These are phyloP conservation scores for Orbilia quercus DNA, from an alignment of 2,329 filamentous ascomycete genomes.

Conservation along the genomic window DNA sequence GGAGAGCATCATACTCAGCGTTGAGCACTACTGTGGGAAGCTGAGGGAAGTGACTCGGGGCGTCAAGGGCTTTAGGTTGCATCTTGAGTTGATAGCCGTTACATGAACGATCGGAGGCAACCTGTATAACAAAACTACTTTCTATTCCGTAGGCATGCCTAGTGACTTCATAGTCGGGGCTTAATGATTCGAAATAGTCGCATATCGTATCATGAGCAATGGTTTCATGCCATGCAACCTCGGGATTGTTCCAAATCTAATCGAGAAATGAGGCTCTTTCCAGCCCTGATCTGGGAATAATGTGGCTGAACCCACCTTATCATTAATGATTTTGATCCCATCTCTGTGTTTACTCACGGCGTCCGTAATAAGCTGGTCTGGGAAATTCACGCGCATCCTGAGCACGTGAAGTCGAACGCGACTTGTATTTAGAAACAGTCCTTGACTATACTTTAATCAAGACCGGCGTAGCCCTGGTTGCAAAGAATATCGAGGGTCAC, in stretches of 20 bases:
- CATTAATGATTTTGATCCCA: conserved; percentile 23
- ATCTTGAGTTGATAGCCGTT: background rate
- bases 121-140: conserved; percentile 62
- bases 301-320: conserved; percentile 4
- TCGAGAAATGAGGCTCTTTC: background rate
- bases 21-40: conserved; percentile 65
- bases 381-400: conserved; percentile 25
- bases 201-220: conserved; percentile 67
- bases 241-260: conserved; percentile 68
- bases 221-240: conserved; percentile 66
- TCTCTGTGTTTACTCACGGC: conserved; percentile 11
- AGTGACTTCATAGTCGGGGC: conserved; percentile 67
- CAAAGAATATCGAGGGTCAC: no score
- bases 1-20: conserved; percentile 61
- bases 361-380: conserved; percentile 7
- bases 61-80: background rate
- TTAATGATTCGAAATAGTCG: conserved; percentile 65
- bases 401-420: no score
- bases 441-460: no score
- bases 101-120: no score
- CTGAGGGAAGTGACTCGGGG: background rate
- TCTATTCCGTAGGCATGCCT: conserved; percentile 67
- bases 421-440: no score
- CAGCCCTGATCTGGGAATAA: background rate
- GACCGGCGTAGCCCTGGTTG: no score